Conservation (phyloP, 441 rosid genomes). For the Populus hybrid region DNA sequence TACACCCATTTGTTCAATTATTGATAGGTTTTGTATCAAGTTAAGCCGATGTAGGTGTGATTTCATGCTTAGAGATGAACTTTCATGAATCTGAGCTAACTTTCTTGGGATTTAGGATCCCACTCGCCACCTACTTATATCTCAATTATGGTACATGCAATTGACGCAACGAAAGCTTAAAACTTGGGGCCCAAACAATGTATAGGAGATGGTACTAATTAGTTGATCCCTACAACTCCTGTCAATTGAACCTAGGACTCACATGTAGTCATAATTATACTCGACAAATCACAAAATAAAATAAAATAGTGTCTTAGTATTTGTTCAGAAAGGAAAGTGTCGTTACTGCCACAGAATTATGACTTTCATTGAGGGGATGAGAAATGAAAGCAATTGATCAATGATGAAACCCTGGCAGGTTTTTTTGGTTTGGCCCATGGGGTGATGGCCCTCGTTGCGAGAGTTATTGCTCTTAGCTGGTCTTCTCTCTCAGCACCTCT, state of each 20-base stretch:
- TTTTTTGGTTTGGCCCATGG: background rate
- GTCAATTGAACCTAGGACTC: background rate
- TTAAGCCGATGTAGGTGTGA: background rate
- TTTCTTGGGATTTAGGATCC: background rate
- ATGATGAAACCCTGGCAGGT: background rate
- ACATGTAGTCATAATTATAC: background rate
- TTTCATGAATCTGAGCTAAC: background rate
- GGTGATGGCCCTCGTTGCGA: slow-evolving; percentile 6
- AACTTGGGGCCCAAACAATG: background rate
- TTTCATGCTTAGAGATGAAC: background rate
- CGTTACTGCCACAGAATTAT: background rate
- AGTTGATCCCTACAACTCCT: background rate
- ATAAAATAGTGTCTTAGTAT: background rate
- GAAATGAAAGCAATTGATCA: background rate
- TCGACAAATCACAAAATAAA: background rate
- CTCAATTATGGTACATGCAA: slow-evolving; percentile 17
- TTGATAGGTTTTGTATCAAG: slow-evolving; percentile 5
- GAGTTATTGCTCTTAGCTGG: slow-evolving; percentile 11
- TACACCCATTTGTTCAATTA: background rate
- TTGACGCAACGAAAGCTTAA: background rate
- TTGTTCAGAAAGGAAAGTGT: background rate
- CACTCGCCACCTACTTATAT: background rate
- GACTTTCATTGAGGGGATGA: background rate
- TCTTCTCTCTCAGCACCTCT: slow-evolving; percentile 8
- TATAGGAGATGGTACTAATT: background rate